Conservation (phyloP, 257 asterid genomes). For the Gentiana straminea region DNA sequence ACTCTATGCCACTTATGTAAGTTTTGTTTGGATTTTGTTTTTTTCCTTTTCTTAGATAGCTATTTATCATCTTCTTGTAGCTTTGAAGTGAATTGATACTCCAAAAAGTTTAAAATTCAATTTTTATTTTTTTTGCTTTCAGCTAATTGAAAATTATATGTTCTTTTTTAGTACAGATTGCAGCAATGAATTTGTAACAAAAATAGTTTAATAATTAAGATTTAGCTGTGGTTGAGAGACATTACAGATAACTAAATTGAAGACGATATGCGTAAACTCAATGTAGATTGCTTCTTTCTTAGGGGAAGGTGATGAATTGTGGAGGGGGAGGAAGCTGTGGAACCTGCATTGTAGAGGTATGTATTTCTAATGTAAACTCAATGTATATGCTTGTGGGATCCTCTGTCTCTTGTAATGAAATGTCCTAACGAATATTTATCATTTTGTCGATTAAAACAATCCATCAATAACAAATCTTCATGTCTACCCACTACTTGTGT, state of each 20-base stretch:
- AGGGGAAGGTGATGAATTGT: conserved; percentile 85
- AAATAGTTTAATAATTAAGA: too few relatives aligned
- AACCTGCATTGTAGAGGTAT: conserved; percentile 86
- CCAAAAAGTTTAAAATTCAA: too few relatives aligned
- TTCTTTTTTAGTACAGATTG: too few relatives aligned
- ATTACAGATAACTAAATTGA: too few relatives aligned
- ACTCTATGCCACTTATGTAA: conserved; percentile 78
- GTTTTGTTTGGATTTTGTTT: conserved; percentile 11
- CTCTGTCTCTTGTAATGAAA: not conserved
- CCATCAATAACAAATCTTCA: too few relatives aligned
- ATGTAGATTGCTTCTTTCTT: not conserved
- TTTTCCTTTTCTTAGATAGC: not conserved
- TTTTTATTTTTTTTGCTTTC: too few relatives aligned
- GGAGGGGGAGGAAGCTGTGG: conserved; percentile 94
- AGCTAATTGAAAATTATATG: too few relatives aligned
- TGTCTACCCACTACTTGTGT: too few relatives aligned
- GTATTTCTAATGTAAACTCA: not conserved
- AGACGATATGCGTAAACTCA: not conserved
- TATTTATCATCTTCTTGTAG: not conserved
- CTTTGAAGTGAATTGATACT: too few relatives aligned
- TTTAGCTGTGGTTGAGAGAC: too few relatives aligned
- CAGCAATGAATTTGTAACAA: too few relatives aligned
- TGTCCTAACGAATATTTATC: not conserved
- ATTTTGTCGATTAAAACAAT: not conserved
- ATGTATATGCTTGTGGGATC: not conserved